Conservation (phyloP, 495 filamentous ascomycete genomes). For the Elasticomyces elasticus region DNA sequence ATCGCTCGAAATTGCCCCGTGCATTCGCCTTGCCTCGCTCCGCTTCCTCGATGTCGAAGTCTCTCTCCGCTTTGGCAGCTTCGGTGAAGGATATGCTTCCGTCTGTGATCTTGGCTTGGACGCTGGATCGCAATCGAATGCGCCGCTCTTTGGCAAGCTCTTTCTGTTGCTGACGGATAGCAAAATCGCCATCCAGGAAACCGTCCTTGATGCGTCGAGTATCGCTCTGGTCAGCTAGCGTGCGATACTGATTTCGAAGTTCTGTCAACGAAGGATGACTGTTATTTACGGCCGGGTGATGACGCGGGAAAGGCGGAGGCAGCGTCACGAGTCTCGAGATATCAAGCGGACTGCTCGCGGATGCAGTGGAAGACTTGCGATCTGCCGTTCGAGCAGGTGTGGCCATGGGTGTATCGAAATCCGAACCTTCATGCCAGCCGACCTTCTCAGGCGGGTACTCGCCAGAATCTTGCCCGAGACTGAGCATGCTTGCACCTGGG, state of each 20-base stretch:
- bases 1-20: slow-evolving; percentile 65
- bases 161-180: slow-evolving; percentile 36
- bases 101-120: slow-evolving; percentile 62
- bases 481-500: slow-evolving; percentile 28
- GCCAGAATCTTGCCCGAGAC: slow-evolving; percentile 41
- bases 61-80: slow-evolving; percentile 66
- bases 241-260: slow-evolving; percentile 64
- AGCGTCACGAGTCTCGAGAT: slow-evolving; percentile 87
- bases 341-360: slow-evolving; percentile 53
- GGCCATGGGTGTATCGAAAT: slow-evolving; percentile 34
- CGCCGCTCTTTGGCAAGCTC: slow-evolving; percentile 41
- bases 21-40: slow-evolving; percentile 50
- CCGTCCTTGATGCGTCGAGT: slow-evolving; percentile 56
- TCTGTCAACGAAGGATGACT: slow-evolving; percentile 78
- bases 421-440: slow-evolving; percentile 58
- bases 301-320: slow-evolving; percentile 83
- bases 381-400: slow-evolving; percentile 23
- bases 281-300: slow-evolving; percentile 92
- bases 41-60: slow-evolving; percentile 52
- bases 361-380: slow-evolving; percentile 19
- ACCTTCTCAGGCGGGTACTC: slow-evolving; percentile 82
- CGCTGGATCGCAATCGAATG: slow-evolving; percentile 47
- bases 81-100: slow-evolving; percentile 70
- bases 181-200: slow-evolving; percentile 34
- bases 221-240: slow-evolving; percentile 64